Percentiles rank a stretch among this genome's conserved stretches.
Evolutionary conservation across 2,329 filamentous ascomycete genomes (phyloP).

Genomic region (Xylaria sp.): DNA sequence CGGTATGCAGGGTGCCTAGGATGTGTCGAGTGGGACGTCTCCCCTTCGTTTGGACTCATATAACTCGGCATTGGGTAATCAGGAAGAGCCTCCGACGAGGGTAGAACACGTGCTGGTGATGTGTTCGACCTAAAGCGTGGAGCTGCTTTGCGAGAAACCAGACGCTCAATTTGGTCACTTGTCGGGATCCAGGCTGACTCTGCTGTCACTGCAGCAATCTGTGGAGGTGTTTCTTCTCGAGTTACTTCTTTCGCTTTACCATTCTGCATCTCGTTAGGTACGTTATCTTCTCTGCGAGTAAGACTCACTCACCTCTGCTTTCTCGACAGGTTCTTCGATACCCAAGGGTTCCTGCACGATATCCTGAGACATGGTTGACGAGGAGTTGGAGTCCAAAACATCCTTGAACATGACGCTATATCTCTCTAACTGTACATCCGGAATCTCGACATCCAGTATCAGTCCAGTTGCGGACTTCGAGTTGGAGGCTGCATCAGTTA

Average conservation of each 20-base stretch:
- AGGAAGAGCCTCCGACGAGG: conserved; percentile 38
- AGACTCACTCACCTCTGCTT: conserved; percentile 34
- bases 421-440: conserved; percentile 71
- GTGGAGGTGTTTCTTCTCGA: conserved; percentile 47
- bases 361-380: conserved; percentile 53
- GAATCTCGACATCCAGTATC: conserved; percentile 72
- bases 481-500: conserved; percentile 15
- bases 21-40: conserved; percentile 8
- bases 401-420: conserved; percentile 92
- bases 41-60: conserved; percentile 13
- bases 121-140: conserved; percentile 49
- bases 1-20: conserved; percentile 16
- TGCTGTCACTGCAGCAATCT: conserved; percentile 39
- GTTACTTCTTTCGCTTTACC: background rate
- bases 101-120: conserved; percentile 45
- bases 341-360: conserved; percentile 53
- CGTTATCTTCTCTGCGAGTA: background rate
- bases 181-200: conserved; percentile 43
- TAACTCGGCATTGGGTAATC: conserved; percentile 24
- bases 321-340: conserved; percentile 41
- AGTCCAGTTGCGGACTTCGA: conserved; percentile 16
- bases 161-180: conserved; percentile 22
- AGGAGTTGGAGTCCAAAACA: conserved; percentile 51
- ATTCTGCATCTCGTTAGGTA: conserved; percentile 19
- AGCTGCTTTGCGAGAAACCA: conserved; percentile 30